Conservation (phyloP, 805 yeast genomes). For the Starmerella tilneyi region DNA sequence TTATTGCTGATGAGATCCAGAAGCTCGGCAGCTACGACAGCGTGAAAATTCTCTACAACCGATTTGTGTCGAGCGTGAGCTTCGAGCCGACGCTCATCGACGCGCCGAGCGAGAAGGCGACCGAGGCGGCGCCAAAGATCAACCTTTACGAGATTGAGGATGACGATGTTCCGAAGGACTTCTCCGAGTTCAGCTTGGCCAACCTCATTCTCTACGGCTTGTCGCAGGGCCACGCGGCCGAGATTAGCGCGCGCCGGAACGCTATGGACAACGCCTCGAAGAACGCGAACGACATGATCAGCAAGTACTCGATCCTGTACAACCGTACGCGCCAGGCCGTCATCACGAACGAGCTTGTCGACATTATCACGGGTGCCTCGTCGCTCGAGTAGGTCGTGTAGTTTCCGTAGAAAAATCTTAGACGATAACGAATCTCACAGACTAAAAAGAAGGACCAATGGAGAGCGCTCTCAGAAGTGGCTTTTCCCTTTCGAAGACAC, state of each 20-base stretch:
- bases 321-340: slow-evolving; percentile 99
- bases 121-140: slow-evolving; percentile 76
- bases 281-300: slow-evolving; percentile 99
- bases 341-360: slow-evolving; percentile 98
- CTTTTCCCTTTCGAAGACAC: no score
- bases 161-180: slow-evolving; percentile 30
- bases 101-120: slow-evolving; percentile 57
- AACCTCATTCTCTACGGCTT: slow-evolving; percentile 81
- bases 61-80: slow-evolving; percentile 75
- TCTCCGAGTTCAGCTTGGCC: slow-evolving; percentile 80
- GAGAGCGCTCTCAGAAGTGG: no score
- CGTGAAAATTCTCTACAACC: slow-evolving; percentile 76
- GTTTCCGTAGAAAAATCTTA: slow-evolving; percentile 2
- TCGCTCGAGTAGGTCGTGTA: slow-evolving; percentile 61
- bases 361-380: slow-evolving; percentile 99
- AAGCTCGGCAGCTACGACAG: slow-evolving; percentile 53
- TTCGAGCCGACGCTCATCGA: slow-evolving; percentile 72
- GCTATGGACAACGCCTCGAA: slow-evolving; percentile 99
- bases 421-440: slow-evolving; percentile 1
- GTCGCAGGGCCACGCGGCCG: slow-evolving; percentile 98
- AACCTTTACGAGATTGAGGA: slow-evolving; percentile 69
- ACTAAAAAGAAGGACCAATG: no score
- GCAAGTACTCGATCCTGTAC: slow-evolving; percentile 89
- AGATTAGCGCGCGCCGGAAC: slow-evolving; percentile 95
- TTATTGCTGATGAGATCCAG: slow-evolving; percentile 74